Evolutionary conservation across 2,329 filamentous ascomycete genomes (phyloP).

Genomic region (Dactylellina parvicollis): DNA sequence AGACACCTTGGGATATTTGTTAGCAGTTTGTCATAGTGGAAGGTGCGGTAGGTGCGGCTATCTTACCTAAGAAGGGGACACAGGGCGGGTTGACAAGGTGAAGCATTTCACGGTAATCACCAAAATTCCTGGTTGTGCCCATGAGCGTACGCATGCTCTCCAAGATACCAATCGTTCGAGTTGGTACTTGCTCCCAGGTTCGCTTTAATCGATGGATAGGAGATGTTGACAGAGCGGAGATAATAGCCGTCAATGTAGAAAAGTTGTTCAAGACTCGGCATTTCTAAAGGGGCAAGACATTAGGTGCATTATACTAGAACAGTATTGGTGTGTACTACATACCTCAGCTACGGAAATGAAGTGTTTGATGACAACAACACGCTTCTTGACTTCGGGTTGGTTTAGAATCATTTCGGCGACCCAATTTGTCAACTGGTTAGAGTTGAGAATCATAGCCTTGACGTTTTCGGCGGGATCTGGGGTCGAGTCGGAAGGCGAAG

Average conservation of each 20-base stretch:
- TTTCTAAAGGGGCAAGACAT: slow-evolving; percentile 71
- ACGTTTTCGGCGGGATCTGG: slow-evolving; percentile 81
- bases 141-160: slow-evolving; percentile 94
- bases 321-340: slow-evolving; percentile 63
- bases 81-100: slow-evolving; percentile 95
- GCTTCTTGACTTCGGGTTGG: slow-evolving; percentile 91
- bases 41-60: slow-evolving; percentile 3
- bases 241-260: slow-evolving; percentile 95
- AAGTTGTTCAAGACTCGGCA: slow-evolving; percentile 94
- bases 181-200: slow-evolving; percentile 93
- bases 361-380: slow-evolving; percentile 97
- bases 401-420: slow-evolving; percentile 98
- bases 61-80: slow-evolving; percentile 94
- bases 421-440: slow-evolving; percentile 99
- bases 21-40: not conserved
- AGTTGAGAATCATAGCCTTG: slow-evolving; percentile 94
- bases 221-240: slow-evolving; percentile 91
- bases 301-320: slow-evolving; percentile 1
- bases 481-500: slow-evolving; percentile 73
- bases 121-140: slow-evolving; percentile 98
- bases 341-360: slow-evolving; percentile 97
- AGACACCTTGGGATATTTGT: slow-evolving; percentile 76
- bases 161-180: slow-evolving; percentile 79
- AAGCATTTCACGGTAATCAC: slow-evolving; percentile 91
- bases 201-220: slow-evolving; percentile 92